Conservation (phyloP, 2,329 filamentous ascomycete species). For the Xylariaceae sp. region DNA sequence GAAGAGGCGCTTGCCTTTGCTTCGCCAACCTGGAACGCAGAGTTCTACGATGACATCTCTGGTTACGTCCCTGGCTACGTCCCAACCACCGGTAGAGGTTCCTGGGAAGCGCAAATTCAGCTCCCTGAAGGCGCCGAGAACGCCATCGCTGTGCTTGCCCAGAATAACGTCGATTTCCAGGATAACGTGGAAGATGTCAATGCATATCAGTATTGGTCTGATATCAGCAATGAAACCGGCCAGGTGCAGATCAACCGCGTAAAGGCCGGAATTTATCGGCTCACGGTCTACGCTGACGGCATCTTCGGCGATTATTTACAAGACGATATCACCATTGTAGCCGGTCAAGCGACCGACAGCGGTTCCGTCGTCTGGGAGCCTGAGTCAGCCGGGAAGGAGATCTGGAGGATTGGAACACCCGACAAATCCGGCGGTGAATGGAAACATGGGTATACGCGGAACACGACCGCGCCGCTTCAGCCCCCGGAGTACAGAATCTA, state of each 20-base stretch:
- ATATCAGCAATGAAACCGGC: conserved; percentile 44
- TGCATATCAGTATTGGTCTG: conserved; percentile 63
- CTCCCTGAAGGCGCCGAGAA: conserved; percentile 51
- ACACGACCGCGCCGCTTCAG: conserved; percentile 25
- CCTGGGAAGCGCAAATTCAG: conserved; percentile 48
- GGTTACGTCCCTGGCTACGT: conserved; percentile 58
- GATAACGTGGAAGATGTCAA: conserved; percentile 54
- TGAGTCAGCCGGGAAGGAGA: conserved; percentile 36
- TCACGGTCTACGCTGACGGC: conserved; percentile 56
- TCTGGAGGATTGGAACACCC: conserved; percentile 62
- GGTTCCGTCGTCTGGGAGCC: neutral
- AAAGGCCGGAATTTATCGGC: conserved; percentile 55
- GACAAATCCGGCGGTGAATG: conserved; percentile 62
- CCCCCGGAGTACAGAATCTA: conserved; percentile 61
- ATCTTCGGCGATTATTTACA: neutral
- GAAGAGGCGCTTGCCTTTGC: conserved; percentile 53
- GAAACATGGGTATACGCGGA: conserved; percentile 52
- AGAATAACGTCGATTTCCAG: conserved; percentile 52
- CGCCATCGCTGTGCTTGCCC: conserved; percentile 55
- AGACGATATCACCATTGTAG: neutral
- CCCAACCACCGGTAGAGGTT: conserved; percentile 49
- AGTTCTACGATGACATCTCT: conserved; percentile 64
- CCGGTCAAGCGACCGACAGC: neutral
- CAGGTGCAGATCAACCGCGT: conserved; percentile 52
- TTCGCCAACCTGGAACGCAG: conserved; percentile 51